These are phyloP conservation scores for Corymbia maculata DNA, from an alignment of 345 rosid species.

Conservation along the genomic window DNA sequence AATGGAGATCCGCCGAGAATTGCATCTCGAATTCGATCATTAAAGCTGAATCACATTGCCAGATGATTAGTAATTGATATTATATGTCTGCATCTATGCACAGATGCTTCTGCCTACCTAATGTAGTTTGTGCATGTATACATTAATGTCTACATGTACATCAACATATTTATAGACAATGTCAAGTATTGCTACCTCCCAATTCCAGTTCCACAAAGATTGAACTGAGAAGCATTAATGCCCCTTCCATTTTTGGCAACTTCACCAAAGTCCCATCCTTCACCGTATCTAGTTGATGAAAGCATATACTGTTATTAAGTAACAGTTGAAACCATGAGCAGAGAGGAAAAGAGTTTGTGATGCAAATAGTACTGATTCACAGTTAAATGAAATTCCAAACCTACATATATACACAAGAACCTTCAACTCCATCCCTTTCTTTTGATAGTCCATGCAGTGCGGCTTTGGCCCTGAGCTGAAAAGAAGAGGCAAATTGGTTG, in stretches of 20 bases:
- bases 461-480: slow-evolving; percentile 64
- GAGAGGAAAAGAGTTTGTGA: neutral
- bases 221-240: slow-evolving; percentile 75
- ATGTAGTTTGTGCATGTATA: neutral
- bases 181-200: slow-evolving; percentile 51
- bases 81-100: neutral
- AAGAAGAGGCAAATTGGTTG: neutral
- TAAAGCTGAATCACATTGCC: slow-evolving; percentile 50
- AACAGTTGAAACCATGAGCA: neutral
- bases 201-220: slow-evolving; percentile 72
- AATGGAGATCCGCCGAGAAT: slow-evolving; percentile 97
- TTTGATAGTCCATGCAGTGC: slow-evolving; percentile 51
- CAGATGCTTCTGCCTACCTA: neutral
- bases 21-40: slow-evolving; percentile 96
- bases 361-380: neutral
- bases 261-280: slow-evolving; percentile 99
- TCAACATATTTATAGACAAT: neutral
- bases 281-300: slow-evolving; percentile 57
- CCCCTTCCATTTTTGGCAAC: slow-evolving; percentile 95
- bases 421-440: slow-evolving; percentile 78
- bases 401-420: slow-evolving; percentile 72
- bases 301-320: neutral
- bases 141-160: neutral
- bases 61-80: neutral
- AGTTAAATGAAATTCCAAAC: slow-evolving; percentile 5